Base-by-base conservation (phyloP, 2,329 filamentous ascomycete genomes). In the Aspergillus quadricinctus region DNA sequence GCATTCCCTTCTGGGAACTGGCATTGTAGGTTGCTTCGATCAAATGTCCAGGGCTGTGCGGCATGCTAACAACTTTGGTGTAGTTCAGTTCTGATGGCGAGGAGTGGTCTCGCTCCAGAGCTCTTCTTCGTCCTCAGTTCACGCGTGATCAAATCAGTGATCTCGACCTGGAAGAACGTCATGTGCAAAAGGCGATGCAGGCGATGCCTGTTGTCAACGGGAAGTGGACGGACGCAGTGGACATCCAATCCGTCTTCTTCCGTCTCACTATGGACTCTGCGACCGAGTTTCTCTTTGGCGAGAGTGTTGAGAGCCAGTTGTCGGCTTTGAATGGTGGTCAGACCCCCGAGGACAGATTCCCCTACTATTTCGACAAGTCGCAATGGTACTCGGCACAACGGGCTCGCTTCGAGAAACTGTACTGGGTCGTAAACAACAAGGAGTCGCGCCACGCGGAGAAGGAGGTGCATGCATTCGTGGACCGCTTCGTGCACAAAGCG, bases 41-140 rank as follows among this genome's bases (percentile, higher is more conserved):
- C 4, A 3, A 37, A 37, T 37, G 17, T 37, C n/a, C 45, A 29
- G 2, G 40, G 31, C 35, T 35, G n/a, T 11, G 21, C 17, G 8
- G 11, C 11, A 48, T 10, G 17, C 60, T 59, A 43, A 57, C 31
- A 57, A 10, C 57, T n/a, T n/a, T 7, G 6, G 10, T 53, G 40
- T 59, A 72, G 70, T 72, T 72, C 73, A 88, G 87, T 2, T 92
- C 89, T 1, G 92, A 96, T 69, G 88, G 88, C 11, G 78, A 85
- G 27, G 75, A 81, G 52, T 96, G 92, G 92, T 88, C 92, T 63
- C 81, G 82, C 55, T 91, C 87, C 52, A 83, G 92, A n/a, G 86
- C 90, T 61, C 79, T 96, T 57, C 86, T 97, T 60, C 82, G 92
- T 2, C 92, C 92, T 0, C 90, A 95, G 67, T 96, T 96, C 73